Conservation (phyloP, 1,139 yeast species). For the Suhomyces chickasaworum region DNA sequence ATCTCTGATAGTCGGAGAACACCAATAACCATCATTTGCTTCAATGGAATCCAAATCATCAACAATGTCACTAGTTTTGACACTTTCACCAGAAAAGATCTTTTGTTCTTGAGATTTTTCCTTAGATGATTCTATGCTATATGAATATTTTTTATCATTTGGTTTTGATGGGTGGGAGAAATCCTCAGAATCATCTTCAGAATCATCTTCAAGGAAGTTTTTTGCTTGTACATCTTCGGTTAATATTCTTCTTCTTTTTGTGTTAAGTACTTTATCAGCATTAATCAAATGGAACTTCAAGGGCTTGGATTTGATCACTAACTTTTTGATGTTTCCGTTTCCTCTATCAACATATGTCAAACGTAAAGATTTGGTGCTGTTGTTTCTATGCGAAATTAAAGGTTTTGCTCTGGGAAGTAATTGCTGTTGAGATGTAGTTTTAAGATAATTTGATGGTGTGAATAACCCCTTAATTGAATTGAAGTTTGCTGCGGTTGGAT, state of each 20-base stretch:
- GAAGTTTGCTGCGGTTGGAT: constrained; percentile 18
- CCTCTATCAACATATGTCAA: constrained; percentile 14
- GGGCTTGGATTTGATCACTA: constrained; percentile 47
- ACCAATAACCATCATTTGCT: constrained; percentile 66
- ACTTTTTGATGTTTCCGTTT: constrained; percentile 31
- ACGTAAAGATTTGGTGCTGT: constrained; percentile 14
- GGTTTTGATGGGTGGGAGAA: constrained; percentile 19
- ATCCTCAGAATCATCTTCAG: constrained; percentile 26
- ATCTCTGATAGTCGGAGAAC: constrained; percentile 66
- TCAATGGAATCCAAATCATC: constrained; percentile 12
- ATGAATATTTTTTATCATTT: constrained; percentile 15
- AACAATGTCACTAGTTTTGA: constrained; percentile 10
- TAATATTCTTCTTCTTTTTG: constrained; percentile 36
- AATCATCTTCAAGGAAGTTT: constrained; percentile 16
- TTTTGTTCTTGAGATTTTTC: constrained; percentile 7
- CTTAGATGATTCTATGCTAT: constrained; percentile 18
- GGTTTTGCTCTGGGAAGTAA: constrained; percentile 2
- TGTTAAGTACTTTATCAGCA: constrained; percentile 43
- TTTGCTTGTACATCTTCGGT: constrained; percentile 21
- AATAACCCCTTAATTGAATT: constrained; percentile 28
- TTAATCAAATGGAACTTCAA: constrained; percentile 46
- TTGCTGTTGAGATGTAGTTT: constrained; percentile 13
- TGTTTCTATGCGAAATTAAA: constrained; percentile 1
- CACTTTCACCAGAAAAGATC: constrained; percentile 15
- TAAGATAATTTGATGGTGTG: constrained; percentile 27